Base-by-base conservation (phyloP, 2,329 filamentous ascomycete species). In the Xylaria hypoxylon region DNA sequence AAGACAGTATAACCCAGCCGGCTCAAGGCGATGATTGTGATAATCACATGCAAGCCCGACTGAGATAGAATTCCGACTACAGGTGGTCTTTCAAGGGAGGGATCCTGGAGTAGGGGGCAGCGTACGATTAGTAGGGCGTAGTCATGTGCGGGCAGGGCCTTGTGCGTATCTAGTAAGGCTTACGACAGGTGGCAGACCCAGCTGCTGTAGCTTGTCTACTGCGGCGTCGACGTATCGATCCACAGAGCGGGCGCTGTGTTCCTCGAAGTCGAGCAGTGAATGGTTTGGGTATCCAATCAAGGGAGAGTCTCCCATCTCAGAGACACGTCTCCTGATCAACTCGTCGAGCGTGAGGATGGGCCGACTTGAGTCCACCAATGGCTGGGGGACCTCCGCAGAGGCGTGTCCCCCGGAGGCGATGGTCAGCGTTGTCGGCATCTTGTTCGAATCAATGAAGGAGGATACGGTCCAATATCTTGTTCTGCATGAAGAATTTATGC, bases 1-100 rank as follows among this genome's bases (percentile, higher is more conserved):
- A 83, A 77, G 3, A 80, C 75, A 1, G 79, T 78, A 58, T 80
- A 82, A n/a, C 81, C 81, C 17, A 82, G 67, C 19, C 80, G 75
- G 58, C 76, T 79, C 7, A 83, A 73, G 8, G 80, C 81, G 42
- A 83, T 79, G 56, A 82, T 77, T 5, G 78, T 79, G 50, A 81
- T 70, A 6, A 81, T 73, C 71, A 79, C 82, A 44, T 78, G 76
- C 7, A 83, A 69, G 52, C 62, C 62, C 24, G 62, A 64, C 40
- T 64, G 62, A 35, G 24, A 64, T 48, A 64, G 48, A 26, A 64
- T 60, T 33, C 62, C 62, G 24, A 64, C 56, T 26, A 64, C 56
- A 7, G 62, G 62, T 0, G 62, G 42, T 42, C 5, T 48, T 22
- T 55, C 40, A 2, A 45, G 48, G 15, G 56, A 64, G n/a, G 62